Base-by-base conservation (phyloP, 306 rosid genomes). In the Cicer cuneatum region DNA sequence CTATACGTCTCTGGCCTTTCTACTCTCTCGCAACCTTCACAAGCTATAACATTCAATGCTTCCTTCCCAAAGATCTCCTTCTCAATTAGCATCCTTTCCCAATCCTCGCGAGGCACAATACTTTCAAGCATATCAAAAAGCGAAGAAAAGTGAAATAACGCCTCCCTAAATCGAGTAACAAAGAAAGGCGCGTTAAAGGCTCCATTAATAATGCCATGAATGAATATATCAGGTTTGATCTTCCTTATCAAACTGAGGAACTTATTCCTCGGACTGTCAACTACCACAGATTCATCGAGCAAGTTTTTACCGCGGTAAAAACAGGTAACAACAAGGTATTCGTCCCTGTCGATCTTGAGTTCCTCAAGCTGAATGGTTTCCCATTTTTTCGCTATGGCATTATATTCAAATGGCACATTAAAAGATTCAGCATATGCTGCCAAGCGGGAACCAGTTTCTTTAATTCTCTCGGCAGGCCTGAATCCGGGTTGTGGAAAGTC, bases 401-500 rank as follows among this genome's bases (percentile, higher is more conserved):
- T 83, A 41, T 87, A 95, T 90, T 95, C 96, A 62, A 95, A 95
- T 11, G 90, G 88, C 47, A 95, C 97, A 0, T 84, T 54, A 69
- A 95, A 95, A 21, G 47, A 46, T 72, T 90, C 90, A 12, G 99
- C 99, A 86, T 92, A 95, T 7, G 84, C 81, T 14, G 88, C 86
- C 72, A 95, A 83, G 54, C 99, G 93, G 64, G 85, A 83, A 57
- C 99, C 98, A 2, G 99, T 92, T 87, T 92, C 99, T 70, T 84
- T 85, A 40, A 95, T 79, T 85, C 96, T 79, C 86, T 92, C 98
- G 1, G 98, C 98, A 1, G 99, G 99, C 80, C 98, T 88, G 73
- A 95, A 95, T 54, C 99, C 99, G 11, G 96, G 92, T 73, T 92
- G 97, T 38, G 99, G 99, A 70, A 87, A 90, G 60, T 95, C 99